Conservation (phyloP, 2,329 filamentous ascomycete genomes). For the Pezicula carpinea region DNA sequence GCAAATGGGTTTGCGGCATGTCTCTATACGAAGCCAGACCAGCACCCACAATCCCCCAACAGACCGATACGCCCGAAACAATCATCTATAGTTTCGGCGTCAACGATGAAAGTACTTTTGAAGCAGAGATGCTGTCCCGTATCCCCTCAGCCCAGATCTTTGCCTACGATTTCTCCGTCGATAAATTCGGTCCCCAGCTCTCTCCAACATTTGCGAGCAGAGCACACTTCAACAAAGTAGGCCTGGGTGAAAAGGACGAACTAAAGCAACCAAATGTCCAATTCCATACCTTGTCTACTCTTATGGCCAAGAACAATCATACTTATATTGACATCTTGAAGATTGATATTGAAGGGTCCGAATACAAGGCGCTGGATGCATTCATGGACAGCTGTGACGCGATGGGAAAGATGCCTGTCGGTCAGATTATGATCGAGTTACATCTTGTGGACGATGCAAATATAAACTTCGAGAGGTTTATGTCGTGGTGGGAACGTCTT, state of each 20-base stretch:
- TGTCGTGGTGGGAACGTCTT: conserved; percentile 27
- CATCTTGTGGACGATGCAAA: conserved; percentile 21
- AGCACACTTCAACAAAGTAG: conserved; percentile 32
- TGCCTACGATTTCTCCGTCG: conserved; percentile 36
- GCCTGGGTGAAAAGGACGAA: conserved; percentile 29
- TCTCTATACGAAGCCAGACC: conserved; percentile 28
- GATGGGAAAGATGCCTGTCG: conserved; percentile 15
- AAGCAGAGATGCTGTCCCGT: conserved; percentile 34
- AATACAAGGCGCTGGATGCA: conserved; percentile 28
- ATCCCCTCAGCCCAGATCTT: conserved; percentile 32
- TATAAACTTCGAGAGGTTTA: conserved; percentile 19
- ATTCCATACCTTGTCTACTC: conserved; percentile 31
- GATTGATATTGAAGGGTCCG: conserved; percentile 35
- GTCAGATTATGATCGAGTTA: conserved; percentile 25
- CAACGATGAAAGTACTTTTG: conserved; percentile 34
- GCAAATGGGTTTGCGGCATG: conserved; percentile 40
- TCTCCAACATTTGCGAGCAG: conserved; percentile 6
- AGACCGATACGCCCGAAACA: conserved; percentile 3
- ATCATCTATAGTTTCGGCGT: conserved; percentile 36
- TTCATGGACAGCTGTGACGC: conserved; percentile 21
- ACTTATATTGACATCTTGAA: conserved; percentile 36
- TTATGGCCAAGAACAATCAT: conserved; percentile 35
- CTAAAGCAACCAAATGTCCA: conserved; percentile 20
- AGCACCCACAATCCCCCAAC: conserved; percentile 11
- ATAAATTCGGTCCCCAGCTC: conserved; percentile 26